phyloP scores from a whole-genome alignment of 1,139 yeast species.

The Debaryomycetaceae sp. region DNA sequence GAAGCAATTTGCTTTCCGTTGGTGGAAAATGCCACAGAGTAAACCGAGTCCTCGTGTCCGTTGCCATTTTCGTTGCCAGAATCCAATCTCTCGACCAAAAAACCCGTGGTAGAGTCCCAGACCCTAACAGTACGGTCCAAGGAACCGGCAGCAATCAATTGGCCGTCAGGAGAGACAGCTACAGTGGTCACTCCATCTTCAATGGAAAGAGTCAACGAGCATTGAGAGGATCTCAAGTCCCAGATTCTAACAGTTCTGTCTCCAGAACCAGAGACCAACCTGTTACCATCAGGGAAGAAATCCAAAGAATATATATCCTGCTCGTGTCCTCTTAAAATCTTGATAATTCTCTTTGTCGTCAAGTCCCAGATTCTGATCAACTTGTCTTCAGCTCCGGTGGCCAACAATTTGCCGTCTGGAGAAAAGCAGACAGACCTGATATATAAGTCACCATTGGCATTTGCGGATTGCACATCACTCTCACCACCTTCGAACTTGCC shows the following conservation, averaged over 20 bases:
- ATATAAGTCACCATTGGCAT: slow-evolving; percentile 74
- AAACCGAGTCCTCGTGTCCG: slow-evolving; percentile 96
- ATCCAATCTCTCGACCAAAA: slow-evolving; percentile 88
- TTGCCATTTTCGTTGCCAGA: slow-evolving; percentile 83
- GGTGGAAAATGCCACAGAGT: slow-evolving; percentile 90
- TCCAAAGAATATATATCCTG: slow-evolving; percentile 96
- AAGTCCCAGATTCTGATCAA: slow-evolving; percentile 97
- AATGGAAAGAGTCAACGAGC: slow-evolving; percentile 82
- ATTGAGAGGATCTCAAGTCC: slow-evolving; percentile 91
- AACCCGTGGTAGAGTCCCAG: slow-evolving; percentile 95
- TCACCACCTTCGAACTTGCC: slow-evolving; percentile 18
- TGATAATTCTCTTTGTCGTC: slow-evolving; percentile 78
- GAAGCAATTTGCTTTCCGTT: slow-evolving; percentile 91
- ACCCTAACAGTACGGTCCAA: slow-evolving; percentile 93
- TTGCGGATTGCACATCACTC: slow-evolving; percentile 18
- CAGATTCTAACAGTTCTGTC: slow-evolving; percentile 96
- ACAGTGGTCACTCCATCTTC: slow-evolving; percentile 99
- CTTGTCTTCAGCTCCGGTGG: slow-evolving; percentile 98
- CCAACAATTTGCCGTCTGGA: slow-evolving; percentile 92
- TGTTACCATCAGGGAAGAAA: slow-evolving; percentile 92
- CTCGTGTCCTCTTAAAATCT: slow-evolving; percentile 90
- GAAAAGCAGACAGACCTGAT: slow-evolving; percentile 95
- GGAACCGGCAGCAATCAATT: slow-evolving; percentile 93
- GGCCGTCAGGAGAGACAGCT: slow-evolving; percentile 94
- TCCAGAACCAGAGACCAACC: slow-evolving; percentile 93